These are phyloP conservation scores for Penicillium digitatum DNA, from an alignment of 2,329 filamentous ascomycete species.

Conservation along the genomic window DNA sequence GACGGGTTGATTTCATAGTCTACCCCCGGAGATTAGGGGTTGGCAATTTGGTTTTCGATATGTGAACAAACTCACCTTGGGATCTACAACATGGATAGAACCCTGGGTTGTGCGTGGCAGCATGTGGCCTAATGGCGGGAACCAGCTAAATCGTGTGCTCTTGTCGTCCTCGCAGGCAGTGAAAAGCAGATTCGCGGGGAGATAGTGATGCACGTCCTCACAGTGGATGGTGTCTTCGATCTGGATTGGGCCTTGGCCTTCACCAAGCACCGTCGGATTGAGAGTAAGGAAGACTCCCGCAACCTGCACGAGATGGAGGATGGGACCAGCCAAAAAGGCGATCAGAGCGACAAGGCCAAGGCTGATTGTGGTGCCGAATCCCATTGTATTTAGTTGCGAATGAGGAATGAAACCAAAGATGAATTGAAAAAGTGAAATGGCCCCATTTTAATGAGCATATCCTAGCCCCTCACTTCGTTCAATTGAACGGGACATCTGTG, in stretches of 20 bases:
- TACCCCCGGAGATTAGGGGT: conserved; percentile 18
- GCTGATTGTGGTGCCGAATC: conserved; percentile 11
- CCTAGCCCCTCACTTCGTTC: background rate
- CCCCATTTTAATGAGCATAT: background rate
- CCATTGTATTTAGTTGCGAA: conserved; percentile 14
- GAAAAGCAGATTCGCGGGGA: conserved; percentile 49
- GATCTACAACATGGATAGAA: conserved; percentile 51
- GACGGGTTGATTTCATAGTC: conserved; percentile 46
- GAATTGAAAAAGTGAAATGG: background rate
- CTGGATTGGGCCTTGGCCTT: conserved; percentile 36
- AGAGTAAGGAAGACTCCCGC: conserved; percentile 24
- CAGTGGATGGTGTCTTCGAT: conserved; percentile 55
- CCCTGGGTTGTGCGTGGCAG: conserved; percentile 30
- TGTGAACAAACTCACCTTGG: conserved; percentile 41
- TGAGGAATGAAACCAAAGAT: background rate
- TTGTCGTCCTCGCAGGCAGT: conserved; percentile 53
- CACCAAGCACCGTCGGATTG: conserved; percentile 11
- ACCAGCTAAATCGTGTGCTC: conserved; percentile 49
- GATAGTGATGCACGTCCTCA: conserved; percentile 59
- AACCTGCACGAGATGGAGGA: conserved; percentile 21
- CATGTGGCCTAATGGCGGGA: conserved; percentile 48
- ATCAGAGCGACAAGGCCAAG: conserved; percentile 21
- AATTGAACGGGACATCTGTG: too few species aligned
- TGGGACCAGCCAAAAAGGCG: conserved; percentile 19
- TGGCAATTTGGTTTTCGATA: background rate